Evolutionary conservation across 192 early-diverging fungal species (phyloP), one percentile per base, ranked within the genome.

Genomic region (Backusella psychrophila): DNA sequence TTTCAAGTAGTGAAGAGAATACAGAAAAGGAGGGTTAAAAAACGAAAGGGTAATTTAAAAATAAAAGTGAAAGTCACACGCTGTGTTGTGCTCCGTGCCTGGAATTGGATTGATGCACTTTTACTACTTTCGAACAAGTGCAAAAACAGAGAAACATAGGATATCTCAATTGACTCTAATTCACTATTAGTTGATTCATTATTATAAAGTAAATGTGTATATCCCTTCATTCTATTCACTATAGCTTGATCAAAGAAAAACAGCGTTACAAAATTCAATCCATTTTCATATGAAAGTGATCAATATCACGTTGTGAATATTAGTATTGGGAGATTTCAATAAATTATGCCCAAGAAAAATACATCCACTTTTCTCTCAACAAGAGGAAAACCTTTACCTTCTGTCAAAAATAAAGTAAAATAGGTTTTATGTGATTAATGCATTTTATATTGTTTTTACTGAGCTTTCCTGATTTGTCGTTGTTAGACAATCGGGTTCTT

Each of bases 51-150:
- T 0, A 3, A 29, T 11, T 63, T 26, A 12, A 4, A 63, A 26
- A 29, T n/a, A 29, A 53, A 53, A 21, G 52, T 21, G 52, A 53
- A 63, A 63, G 56, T 63, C 56, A 63, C 56, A 26, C 56, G 56
- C 56, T 63, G 56, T 63, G 56, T 63, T 63, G 21, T 63, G 23
- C 56, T 63, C 56, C 56, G 56, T 63, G 56, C 56, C 56, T 29
- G 29, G 4, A 56, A 9, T 23, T 56, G 53, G 23, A 6, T 11
- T 9, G 1, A 7, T 23, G 52, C 42, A 44, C 42, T 4, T 11
- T 39, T 33, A 33, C 38, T 9, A 39, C 38, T 12, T 39, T 39
- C 9, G 38, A 33, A 33, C 33, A 33, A 33, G 33, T 33, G 33
- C 33, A 33, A 33, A 33, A 33, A 33, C 33, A 33, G 33, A 33